Evolutionary conservation across 1,139 yeast genomes (phyloP).

Genomic region (Entelexis sorbosivorans): DNA sequence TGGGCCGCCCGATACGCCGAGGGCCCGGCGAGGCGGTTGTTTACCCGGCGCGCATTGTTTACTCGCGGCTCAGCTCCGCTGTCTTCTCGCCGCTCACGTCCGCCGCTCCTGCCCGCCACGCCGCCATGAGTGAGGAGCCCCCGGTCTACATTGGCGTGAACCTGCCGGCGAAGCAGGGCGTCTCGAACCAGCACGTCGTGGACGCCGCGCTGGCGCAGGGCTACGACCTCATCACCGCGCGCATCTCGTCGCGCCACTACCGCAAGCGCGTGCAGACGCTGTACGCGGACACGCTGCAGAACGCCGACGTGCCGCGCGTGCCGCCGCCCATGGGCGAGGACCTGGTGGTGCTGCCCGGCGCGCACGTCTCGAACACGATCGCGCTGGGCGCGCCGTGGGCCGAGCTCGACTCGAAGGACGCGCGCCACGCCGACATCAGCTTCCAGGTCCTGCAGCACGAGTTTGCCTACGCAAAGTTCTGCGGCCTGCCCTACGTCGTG

Average conservation of each 20-base stretch:
- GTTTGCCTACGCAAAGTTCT: constrained; percentile 45
- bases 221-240: constrained; percentile 32
- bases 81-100: neutral
- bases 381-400: constrained; percentile 56
- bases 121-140: constrained; percentile 13
- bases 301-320: constrained; percentile 2
- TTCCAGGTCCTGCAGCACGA: constrained; percentile 46
- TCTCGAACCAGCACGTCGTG: constrained; percentile 27
- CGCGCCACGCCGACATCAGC: constrained; percentile 41
- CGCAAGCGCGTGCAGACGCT: constrained; percentile 27
- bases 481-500: constrained; percentile 43
- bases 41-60: constrained; percentile 4
- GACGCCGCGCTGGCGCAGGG: constrained; percentile 29
- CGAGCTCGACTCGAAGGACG: constrained; percentile 46
- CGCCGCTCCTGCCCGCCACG: neutral
- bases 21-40: neutral
- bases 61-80: neutral
- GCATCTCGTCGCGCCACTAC: constrained; percentile 30
- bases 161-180: constrained; percentile 30
- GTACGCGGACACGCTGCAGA: constrained; percentile 15
- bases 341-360: constrained; percentile 30
- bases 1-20: neutral
- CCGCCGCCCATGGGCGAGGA: constrained; percentile 24
- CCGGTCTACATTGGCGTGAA: constrained; percentile 31
- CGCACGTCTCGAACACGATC: constrained; percentile 35